Conservation (phyloP, 2,329 filamentous ascomycete genomes). For the Achaetomium macrosporum region DNA sequence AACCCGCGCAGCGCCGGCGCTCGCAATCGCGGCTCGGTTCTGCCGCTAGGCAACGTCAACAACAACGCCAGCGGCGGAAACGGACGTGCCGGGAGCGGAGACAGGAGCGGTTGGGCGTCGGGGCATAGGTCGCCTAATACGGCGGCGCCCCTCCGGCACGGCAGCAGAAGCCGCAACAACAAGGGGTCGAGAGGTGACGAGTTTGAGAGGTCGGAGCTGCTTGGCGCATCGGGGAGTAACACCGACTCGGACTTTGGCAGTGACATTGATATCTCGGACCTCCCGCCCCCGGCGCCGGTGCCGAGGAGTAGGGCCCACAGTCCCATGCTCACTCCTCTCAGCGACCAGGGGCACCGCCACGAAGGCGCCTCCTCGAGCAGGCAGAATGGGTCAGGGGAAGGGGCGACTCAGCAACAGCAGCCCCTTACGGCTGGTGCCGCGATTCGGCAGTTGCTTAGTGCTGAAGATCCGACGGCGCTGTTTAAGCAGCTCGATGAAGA, state of each 20-base stretch:
- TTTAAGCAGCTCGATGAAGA: constrained; percentile 93
- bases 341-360: constrained; percentile 12
- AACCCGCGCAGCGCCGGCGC: constrained; percentile 58
- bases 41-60: constrained; percentile 48
- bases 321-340: constrained; percentile 30
- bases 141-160: constrained; percentile 32
- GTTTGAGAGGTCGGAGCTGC: constrained; percentile 51
- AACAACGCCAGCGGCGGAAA: constrained; percentile 14
- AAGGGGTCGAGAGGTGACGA: constrained; percentile 42
- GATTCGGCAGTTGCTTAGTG: constrained; percentile 72
- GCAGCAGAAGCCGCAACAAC: constrained; percentile 49
- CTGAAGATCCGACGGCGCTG: constrained; percentile 82
- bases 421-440: constrained; percentile 68
- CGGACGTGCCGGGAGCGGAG: constrained; percentile 6
- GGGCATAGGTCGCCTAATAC: constrained; percentile 45
- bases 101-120: constrained; percentile 46
- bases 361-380: constrained; percentile 19
- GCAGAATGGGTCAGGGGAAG: constrained; percentile 19
- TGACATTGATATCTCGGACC: constrained; percentile 61
- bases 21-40: constrained; percentile 51
- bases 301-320: constrained; percentile 33
- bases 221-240: constrained; percentile 40
- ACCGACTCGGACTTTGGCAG: constrained; percentile 56
- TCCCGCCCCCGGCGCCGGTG: constrained; percentile 53
- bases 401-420: constrained; percentile 9